Evolutionary conservation across 768 basidiomycete species (phyloP).

Genomic region (Fomitopsis serialis): DNA sequence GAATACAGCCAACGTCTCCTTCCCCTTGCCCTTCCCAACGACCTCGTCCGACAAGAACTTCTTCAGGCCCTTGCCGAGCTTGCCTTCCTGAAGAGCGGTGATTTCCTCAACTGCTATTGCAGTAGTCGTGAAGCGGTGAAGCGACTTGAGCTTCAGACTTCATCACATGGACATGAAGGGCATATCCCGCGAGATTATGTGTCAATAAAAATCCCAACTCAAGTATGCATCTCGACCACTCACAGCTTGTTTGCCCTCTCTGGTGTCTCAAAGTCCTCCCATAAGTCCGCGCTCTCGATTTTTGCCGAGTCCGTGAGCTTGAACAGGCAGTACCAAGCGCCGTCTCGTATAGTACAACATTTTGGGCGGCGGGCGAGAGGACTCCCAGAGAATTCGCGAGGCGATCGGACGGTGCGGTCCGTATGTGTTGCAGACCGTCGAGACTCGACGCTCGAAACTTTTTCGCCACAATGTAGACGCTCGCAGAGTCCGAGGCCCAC

Average conservation of each 20-base stretch:
- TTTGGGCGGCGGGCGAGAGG: slow-evolving; percentile 6
- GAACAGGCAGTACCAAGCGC: slow-evolving; percentile 96
- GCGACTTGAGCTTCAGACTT: slow-evolving; percentile 89
- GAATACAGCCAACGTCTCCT: slow-evolving; percentile 78
- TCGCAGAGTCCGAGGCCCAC: too few relatives aligned
- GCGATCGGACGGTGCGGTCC: too few relatives aligned
- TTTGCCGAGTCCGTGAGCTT: slow-evolving; percentile 89
- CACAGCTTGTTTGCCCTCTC: slow-evolving; percentile 91
- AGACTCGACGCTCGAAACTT: too few relatives aligned
- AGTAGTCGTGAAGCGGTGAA: slow-evolving; percentile 96
- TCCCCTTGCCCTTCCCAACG: slow-evolving; percentile 85
- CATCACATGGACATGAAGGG: neutral
- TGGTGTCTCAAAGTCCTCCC: slow-evolving; percentile 90
- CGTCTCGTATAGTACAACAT: slow-evolving; percentile 99
- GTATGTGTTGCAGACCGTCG: too few relatives aligned
- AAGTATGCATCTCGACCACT: slow-evolving; percentile 26
- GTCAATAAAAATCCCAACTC: slow-evolving; percentile 2
- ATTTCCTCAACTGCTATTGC: slow-evolving; percentile 97
- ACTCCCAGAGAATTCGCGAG: too few relatives aligned
- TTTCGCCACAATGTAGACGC: too few relatives aligned
- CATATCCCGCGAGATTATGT: neutral
- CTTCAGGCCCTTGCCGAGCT: slow-evolving; percentile 88
- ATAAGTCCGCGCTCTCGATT: slow-evolving; percentile 78
- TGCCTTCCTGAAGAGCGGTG: slow-evolving; percentile 86
- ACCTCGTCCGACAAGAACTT: slow-evolving; percentile 88